Conservation (phyloP, 495 filamentous ascomycete genomes). For the Glarea lozoyensis region DNA sequence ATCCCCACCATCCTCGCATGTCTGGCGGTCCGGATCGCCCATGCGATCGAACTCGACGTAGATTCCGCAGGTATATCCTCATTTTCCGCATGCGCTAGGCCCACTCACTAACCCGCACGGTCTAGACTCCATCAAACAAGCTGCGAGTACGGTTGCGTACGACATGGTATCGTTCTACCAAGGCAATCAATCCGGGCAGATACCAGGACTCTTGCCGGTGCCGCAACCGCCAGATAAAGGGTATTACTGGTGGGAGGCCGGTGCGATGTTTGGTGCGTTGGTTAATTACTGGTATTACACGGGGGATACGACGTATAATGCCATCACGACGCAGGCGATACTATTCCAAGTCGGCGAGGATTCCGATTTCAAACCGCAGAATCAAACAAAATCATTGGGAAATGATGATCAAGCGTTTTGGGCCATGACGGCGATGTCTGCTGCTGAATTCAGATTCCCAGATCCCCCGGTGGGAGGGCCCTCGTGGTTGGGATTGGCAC, state of each 20-base stretch:
- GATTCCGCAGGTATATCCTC: not conserved
- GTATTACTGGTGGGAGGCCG: constrained; percentile 65
- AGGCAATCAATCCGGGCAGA: constrained; percentile 31
- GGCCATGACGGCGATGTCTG: constrained; percentile 57
- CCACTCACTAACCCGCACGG: not conserved
- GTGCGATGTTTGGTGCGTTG: constrained; percentile 60
- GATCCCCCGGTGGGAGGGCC: constrained; percentile 45
- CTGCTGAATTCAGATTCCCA: constrained; percentile 52
- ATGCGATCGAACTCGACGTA: constrained; percentile 1
- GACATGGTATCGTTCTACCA: constrained; percentile 57
- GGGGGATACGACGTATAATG: constrained; percentile 59
- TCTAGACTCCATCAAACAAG: constrained; percentile 49
- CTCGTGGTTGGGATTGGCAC: constrained; percentile 66
- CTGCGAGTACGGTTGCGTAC: constrained; percentile 49
- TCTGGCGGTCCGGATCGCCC: not conserved
- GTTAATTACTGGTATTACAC: constrained; percentile 72
- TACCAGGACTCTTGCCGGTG: constrained; percentile 3
- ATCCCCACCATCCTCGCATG: not conserved
- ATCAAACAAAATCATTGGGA: constrained; percentile 39
- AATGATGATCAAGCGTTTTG: constrained; percentile 64
- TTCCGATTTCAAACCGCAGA: constrained; percentile 55
- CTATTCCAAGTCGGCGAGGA: constrained; percentile 56
- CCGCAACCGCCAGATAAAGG: too few species aligned
- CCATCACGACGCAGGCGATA: constrained; percentile 48
- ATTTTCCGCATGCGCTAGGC: not conserved